phyloP scores from a whole-genome alignment of 768 basidiomycete species.

The Leccinum arenicola region DNA sequence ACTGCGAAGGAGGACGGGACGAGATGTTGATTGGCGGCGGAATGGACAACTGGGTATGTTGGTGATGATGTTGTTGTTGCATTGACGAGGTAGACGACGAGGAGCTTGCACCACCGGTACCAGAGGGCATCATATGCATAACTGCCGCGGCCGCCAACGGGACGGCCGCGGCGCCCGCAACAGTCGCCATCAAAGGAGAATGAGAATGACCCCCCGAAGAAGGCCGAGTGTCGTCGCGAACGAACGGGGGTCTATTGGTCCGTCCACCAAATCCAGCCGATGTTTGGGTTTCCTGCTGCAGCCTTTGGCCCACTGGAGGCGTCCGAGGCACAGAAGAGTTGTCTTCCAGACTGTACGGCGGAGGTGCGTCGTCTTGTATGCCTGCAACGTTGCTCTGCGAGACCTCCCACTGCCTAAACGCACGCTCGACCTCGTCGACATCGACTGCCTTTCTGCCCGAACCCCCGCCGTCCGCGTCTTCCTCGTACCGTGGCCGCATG shows the following conservation, averaged over 20 bases:
- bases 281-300: not conserved
- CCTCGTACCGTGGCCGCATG: conserved; percentile 56
- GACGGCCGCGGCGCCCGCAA: not conserved
- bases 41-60: not conserved
- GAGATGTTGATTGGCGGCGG: conserved; percentile 14
- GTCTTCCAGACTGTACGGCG: conserved; percentile 64
- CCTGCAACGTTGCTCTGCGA: conserved; percentile 12
- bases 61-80: not conserved
- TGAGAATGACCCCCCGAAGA: conserved; percentile 1
- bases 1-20: conserved; percentile 10
- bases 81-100: not conserved
- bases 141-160: not conserved
- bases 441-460: conserved; percentile 21
- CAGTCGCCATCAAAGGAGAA: conserved; percentile 2
- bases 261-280: not conserved
- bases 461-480: conserved; percentile 4
- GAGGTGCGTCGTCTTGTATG: conserved; percentile 52
- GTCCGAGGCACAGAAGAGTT: not conserved
- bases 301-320: not conserved
- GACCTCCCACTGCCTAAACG: conserved; percentile 46
- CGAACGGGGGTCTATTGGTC: not conserved
- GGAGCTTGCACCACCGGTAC: not conserved
- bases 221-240: conserved; percentile 5
- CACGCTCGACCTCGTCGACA: conserved; percentile 19
- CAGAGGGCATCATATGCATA: not conserved